Evolutionary conservation across 805 yeast genomes (phyloP).

Genomic region (Wickerhamia fluorescens): DNA sequence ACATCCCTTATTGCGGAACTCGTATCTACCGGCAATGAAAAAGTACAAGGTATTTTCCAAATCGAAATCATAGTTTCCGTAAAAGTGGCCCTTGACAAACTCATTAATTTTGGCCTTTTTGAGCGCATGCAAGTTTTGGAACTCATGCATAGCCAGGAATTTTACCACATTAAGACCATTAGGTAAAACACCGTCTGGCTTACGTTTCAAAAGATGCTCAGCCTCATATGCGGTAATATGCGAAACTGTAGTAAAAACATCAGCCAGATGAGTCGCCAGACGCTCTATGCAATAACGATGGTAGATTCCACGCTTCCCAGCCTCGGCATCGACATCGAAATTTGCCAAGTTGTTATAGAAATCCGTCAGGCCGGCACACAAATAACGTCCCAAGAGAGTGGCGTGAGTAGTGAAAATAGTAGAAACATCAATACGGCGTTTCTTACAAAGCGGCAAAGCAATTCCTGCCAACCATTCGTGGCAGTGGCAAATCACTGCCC

Average conservation of each 20-base stretch:
- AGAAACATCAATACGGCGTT: conserved; percentile 86
- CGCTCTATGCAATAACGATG: conserved; percentile 96
- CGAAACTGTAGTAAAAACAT: conserved; percentile 95
- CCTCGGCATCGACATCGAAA: conserved; percentile 96
- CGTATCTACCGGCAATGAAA: conserved; percentile 96
- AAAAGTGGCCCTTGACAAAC: conserved; percentile 93
- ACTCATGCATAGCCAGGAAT: conserved; percentile 96
- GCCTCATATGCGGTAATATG: conserved; percentile 96
- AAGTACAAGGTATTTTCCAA: conserved; percentile 90
- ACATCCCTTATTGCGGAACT: conserved; percentile 93
- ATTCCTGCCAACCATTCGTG: conserved; percentile 99
- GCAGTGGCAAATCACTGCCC: conserved; percentile 89
- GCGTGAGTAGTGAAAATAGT: conserved; percentile 98
- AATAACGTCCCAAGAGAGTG: conserved; percentile 85
- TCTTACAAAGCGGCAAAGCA: conserved; percentile 86
- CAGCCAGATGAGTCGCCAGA: conserved; percentile 92
- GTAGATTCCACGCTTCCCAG: conserved; percentile 95
- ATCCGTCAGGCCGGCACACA: conserved; percentile 95
- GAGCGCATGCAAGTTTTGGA: conserved; percentile 90
- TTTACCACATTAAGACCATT: conserved; percentile 94
- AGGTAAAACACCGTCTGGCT: conserved; percentile 97
- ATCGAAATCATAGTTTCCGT: conserved; percentile 93
- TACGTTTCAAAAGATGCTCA: conserved; percentile 86
- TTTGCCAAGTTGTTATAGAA: conserved; percentile 84
- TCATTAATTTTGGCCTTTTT: conserved; percentile 90